phyloP scores from a whole-genome alignment of 805 yeast species.

The Komagataella phaffii region DNA sequence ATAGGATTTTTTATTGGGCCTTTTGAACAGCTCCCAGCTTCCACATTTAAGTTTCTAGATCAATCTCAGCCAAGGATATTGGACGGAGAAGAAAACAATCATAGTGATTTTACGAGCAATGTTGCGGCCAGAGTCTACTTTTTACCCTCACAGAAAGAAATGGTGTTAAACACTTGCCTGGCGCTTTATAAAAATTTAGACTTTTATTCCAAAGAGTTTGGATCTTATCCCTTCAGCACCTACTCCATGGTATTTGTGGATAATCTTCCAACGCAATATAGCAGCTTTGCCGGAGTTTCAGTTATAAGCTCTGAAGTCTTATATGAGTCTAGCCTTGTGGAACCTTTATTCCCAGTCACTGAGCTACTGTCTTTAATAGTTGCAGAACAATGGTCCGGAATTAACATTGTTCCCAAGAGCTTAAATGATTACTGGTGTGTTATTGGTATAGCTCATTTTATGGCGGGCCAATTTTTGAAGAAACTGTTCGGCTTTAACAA shows the following conservation, averaged over 20 bases:
- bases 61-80: neutral
- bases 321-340: conserved; percentile 64
- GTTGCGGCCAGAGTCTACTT: conserved; percentile 52
- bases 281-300: conserved; percentile 66
- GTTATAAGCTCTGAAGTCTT: conserved; percentile 46
- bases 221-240: conserved; percentile 84
- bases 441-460: conserved; percentile 70
- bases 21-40: conserved; percentile 49
- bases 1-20: conserved; percentile 93
- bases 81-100: conserved; percentile 4
- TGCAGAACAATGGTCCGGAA: conserved; percentile 89
- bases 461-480: conserved; percentile 62
- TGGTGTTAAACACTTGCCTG: conserved; percentile 59
- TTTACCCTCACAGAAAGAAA: conserved; percentile 40
- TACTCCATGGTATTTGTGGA: conserved; percentile 66
- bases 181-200: conserved; percentile 72
- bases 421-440: conserved; percentile 84
- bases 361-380: conserved; percentile 55
- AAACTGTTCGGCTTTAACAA: conserved; percentile 76
- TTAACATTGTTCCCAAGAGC: conserved; percentile 71
- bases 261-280: conserved; percentile 31
- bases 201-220: conserved; percentile 75
- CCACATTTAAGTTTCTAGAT: conserved; percentile 20
- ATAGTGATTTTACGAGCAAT: conserved; percentile 13
- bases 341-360: conserved; percentile 62